These are phyloP conservation scores for Leishmania amazonensis DNA, from an alignment of 208 protist genomes.

Conservation along the genomic window DNA sequence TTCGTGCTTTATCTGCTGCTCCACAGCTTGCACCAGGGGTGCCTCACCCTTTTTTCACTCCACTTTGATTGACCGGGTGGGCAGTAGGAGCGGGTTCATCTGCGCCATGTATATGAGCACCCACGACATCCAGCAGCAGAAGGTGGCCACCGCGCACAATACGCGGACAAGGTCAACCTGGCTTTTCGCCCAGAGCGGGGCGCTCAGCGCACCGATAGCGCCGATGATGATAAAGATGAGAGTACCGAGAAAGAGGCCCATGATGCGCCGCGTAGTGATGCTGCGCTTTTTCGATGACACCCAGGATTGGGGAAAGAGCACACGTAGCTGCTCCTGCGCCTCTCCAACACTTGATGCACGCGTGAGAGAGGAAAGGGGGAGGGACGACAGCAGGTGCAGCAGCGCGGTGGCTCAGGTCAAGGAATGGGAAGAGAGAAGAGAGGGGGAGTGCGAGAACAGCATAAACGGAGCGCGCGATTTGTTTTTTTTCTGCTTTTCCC, in stretches of 20 bases:
- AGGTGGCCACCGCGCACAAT: conserved; percentile 61
- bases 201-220: conserved; percentile 49
- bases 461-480: not conserved
- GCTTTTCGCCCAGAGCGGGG: conserved; percentile 80
- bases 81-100: conserved; percentile 89
- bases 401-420: not conserved
- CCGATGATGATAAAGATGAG: conserved; percentile 71
- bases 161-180: conserved; percentile 86
- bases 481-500: not conserved
- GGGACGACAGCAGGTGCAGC: not conserved
- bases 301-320: not conserved
- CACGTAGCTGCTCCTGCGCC: not conserved
- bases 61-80: conserved; percentile 81
- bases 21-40: not conserved
- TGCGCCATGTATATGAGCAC: conserved; percentile 94
- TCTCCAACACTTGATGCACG: not conserved
- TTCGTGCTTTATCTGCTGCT: not conserved
- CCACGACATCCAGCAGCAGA: conserved; percentile 94
- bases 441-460: not conserved
- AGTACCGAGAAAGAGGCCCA: conserved; percentile 78
- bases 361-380: not conserved
- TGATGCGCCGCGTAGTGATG: conserved; percentile 16
- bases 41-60: conserved; percentile 34
- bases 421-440: not conserved
- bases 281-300: not conserved